These are phyloP conservation scores for Thermomucor indicae-seudaticae DNA, from an alignment of 371 early-diverging fungal species.

Conservation along the genomic window DNA sequence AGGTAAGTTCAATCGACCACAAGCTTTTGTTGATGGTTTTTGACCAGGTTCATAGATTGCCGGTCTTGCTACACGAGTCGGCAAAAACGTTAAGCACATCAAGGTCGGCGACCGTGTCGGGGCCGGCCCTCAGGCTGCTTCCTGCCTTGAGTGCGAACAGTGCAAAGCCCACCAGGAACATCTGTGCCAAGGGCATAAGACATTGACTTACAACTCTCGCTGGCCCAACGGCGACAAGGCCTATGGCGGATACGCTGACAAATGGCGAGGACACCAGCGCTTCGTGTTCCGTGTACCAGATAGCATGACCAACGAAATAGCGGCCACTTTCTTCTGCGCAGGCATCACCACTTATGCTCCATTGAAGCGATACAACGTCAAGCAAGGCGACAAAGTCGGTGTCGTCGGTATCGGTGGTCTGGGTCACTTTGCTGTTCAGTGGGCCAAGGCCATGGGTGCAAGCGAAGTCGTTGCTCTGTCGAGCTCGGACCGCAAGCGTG, in stretches of 20 bases:
- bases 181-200: conserved; percentile 11
- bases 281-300: conserved; percentile 63
- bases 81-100: conserved; percentile 44
- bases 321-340: conserved; percentile 47
- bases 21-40: too few species aligned
- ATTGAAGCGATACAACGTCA: conserved; percentile 38
- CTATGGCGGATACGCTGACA: conserved; percentile 66
- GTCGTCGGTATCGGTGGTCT: conserved; percentile 52
- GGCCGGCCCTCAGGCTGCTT: conserved; percentile 56
- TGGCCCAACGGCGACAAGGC: conserved; percentile 52
- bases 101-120: conserved; percentile 70
- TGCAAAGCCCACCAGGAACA: conserved; percentile 22
- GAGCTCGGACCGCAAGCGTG: conserved; percentile 25
- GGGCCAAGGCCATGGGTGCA: conserved; percentile 60
- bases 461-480: conserved; percentile 43
- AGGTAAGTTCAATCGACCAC: conserved; percentile 5
- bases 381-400: conserved; percentile 52
- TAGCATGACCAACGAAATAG: conserved; percentile 43
- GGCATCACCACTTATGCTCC: conserved; percentile 64
- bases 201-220: conserved; percentile 27
- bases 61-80: conserved; percentile 49
- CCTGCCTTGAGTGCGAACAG: conserved; percentile 31
- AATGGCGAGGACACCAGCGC: conserved; percentile 49
- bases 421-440: conserved; percentile 25
- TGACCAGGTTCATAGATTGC: conserved; percentile 49